Conservation (phyloP, 306 rosid species). For the Trichosanthes cucumerina region DNA sequence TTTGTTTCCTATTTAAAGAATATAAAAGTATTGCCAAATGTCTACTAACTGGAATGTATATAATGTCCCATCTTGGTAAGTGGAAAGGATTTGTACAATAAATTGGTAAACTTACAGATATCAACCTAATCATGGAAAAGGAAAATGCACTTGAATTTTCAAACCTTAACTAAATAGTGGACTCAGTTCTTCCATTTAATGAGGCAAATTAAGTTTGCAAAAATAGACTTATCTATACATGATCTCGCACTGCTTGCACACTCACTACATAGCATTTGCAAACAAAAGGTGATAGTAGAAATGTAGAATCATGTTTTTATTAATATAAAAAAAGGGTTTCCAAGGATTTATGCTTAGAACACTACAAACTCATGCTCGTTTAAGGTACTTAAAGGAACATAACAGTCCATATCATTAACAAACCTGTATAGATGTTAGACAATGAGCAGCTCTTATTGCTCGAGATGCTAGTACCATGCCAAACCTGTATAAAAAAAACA, state of each 20-base stretch:
- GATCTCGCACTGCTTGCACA: background rate
- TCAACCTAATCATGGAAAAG: background rate
- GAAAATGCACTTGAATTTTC: background rate
- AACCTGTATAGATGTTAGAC: slow-evolving; percentile 96
- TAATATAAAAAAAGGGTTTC: background rate
- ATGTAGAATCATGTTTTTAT: background rate
- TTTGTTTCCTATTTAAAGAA: background rate
- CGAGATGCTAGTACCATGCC: slow-evolving; percentile 82
- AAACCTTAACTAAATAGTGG: background rate
- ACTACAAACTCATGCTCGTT: background rate
- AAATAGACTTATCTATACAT: background rate
- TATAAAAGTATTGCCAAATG: background rate
- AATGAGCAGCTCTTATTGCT: slow-evolving; percentile 95
- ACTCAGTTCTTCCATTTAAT: background rate
- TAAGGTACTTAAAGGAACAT: background rate
- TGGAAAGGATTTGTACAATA: background rate
- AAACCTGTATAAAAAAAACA: slow-evolving; percentile 40
- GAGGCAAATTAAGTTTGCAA: background rate
- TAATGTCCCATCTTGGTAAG: background rate
- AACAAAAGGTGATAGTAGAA: background rate
- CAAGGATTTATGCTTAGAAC: background rate
- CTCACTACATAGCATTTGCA: background rate
- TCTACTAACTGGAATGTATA: background rate
- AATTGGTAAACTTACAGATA: background rate
- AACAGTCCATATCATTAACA: slow-evolving; percentile 12